Conservation (phyloP, 768 basidiomycete species). For the Tulasnella sp. region DNA sequence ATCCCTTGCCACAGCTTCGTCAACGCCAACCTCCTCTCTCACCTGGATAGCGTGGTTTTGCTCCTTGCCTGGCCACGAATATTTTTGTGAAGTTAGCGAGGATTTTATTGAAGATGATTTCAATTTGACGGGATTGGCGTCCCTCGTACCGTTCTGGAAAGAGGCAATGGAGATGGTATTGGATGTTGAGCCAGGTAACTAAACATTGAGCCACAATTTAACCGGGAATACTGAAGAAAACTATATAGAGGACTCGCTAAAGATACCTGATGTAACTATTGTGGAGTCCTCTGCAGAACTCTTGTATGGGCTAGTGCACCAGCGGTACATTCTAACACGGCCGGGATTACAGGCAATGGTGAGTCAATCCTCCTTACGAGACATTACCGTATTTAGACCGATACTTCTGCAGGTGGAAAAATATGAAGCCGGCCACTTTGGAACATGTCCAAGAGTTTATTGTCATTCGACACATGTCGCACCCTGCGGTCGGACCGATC, state of each 20-base stretch:
- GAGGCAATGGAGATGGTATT: conserved; percentile 99
- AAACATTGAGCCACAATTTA: background rate
- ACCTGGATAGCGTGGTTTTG: conserved; percentile 98
- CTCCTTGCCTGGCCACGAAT: conserved; percentile 89
- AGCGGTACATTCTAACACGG: conserved; percentile 92
- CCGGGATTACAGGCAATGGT: conserved; percentile 94
- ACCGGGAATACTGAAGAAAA: background rate
- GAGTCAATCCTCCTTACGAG: conserved; percentile 16
- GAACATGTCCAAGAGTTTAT: conserved; percentile 90
- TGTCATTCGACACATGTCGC: conserved; percentile 83
- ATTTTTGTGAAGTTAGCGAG: conserved; percentile 95
- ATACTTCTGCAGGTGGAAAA: conserved; percentile 65
- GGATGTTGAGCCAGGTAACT: conserved; percentile 93
- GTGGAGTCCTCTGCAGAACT: conserved; percentile 97
- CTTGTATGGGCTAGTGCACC: conserved; percentile 94
- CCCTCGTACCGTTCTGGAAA: conserved; percentile 98
- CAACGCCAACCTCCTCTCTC: conserved; percentile 80
- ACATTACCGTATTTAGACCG: background rate
- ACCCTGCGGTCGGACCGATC: conserved; percentile 89
- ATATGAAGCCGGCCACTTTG: conserved; percentile 85
- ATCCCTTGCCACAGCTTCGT: conserved; percentile 49
- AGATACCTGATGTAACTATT: conserved; percentile 97
- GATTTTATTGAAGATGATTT: conserved; percentile 99
- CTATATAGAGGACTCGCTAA: conserved; percentile 68
- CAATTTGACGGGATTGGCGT: conserved; percentile 92